Base-by-base conservation (phyloP, 805 yeast species). In the Lipomyces orientalis region DNA sequence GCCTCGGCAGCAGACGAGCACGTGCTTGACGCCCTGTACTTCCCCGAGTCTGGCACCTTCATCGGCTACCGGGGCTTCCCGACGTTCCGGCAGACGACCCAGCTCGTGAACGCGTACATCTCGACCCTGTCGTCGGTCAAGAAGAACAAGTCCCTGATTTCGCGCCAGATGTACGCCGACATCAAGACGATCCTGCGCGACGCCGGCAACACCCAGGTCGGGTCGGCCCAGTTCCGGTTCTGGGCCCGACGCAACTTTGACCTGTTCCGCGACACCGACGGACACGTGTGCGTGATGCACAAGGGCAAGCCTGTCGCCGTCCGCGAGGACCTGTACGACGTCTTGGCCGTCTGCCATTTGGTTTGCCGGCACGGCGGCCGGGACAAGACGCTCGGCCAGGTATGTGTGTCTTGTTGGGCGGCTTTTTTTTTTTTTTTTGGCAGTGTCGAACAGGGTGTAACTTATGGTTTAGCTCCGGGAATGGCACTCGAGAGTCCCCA, bases 401-500 rank as follows among this genome's bases (percentile, higher is more conserved):
- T 63, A 52, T 10, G 54, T 16, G n/a, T n/a, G n/a, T 43, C 19
- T 19, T 19, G 25, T 33, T 14, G 58, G 1, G 54, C 29, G 29
- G 29, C 29, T n/a, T n/a, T n/a, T n/a, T n/a, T n/a, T n/a, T n/a
- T n/a, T n/a, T n/a, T n/a, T n/a, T n/a, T n/a, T n/a, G n/a, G n/a
- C n/a, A n/a, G 3, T 25, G 29, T 25, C 29, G 29, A 25, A 25
- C 29, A 54, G 14, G 57, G 16, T 19, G 3, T 14, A 14, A 54
- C 16, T 49, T 35, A 5, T 39, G 5, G 46, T 33, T 9, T 60
- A 65, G 64, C 61, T 68, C 29, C 69, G 71, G 39, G 60, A 34
- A 29, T 68, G 71, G 71, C 61, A 61, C 54, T 49, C 68, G 14
- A 65, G 72, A 54, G 72, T 69, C 19, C 72, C 72, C 57, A 69